These are phyloP conservation scores for Cryptosporidium sp. DNA, from an alignment of 169 alveolate species.

Conservation along the genomic window DNA sequence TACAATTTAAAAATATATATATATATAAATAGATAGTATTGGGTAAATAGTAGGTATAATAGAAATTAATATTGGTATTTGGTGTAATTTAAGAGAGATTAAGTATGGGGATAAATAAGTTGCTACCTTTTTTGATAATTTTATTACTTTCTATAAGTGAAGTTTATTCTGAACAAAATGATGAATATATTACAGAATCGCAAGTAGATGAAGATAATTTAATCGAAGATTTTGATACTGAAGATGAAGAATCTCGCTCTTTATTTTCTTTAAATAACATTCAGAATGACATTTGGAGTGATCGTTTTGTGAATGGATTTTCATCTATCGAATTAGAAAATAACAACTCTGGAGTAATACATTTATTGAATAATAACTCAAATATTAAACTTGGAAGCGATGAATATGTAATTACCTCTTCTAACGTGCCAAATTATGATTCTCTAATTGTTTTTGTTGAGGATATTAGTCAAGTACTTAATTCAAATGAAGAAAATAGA, in stretches of 20 bases:
- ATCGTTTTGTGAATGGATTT: conserved; percentile 44
- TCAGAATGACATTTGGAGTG: conserved; percentile 45
- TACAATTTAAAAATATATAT: not conserved
- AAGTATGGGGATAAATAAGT: not conserved
- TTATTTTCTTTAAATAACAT: conserved; percentile 33
- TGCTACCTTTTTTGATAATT: not conserved
- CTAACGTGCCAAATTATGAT: conserved; percentile 36
- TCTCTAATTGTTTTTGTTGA: conserved; percentile 45
- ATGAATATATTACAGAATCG: conserved; percentile 5
- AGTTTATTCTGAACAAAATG: not conserved
- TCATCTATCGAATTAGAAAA: conserved; percentile 34
- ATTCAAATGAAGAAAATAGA: not conserved
- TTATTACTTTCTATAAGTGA: not conserved
- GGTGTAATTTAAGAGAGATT: not conserved
- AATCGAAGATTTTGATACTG: not conserved
- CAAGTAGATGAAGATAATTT: not conserved
- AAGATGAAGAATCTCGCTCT: conserved; percentile 4
- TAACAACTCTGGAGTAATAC: conserved; percentile 13
- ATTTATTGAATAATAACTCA: conserved; percentile 9
- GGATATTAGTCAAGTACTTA: not conserved
- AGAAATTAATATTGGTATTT: conserved; percentile 5
- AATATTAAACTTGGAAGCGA: not conserved
- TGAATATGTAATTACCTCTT: conserved; percentile 7
- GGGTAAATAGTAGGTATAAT: conserved; percentile 9
- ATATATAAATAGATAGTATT: not conserved